Conservation (phyloP, 257 asterid species). For the Mentha longifolia region DNA sequence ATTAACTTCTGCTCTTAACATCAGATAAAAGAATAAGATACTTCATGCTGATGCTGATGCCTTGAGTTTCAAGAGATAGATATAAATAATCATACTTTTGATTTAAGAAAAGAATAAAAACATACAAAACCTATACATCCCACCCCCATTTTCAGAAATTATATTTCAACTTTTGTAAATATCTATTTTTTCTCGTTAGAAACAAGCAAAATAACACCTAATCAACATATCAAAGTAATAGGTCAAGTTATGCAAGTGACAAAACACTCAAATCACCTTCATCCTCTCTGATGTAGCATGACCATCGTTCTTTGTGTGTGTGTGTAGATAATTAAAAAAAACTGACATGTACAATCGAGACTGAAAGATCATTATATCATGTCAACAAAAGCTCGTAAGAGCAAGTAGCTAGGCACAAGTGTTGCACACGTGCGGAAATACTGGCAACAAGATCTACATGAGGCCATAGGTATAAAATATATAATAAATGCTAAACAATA, state of each 20-base stretch:
- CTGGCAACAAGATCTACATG: conserved; percentile 16
- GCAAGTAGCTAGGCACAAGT: conserved; percentile 7
- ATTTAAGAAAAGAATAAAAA: background rate
- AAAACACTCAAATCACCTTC: conserved; percentile 15
- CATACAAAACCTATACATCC: background rate
- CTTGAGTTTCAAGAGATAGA: background rate
- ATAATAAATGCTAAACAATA: background rate
- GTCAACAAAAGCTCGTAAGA: background rate
- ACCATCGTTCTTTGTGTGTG: background rate
- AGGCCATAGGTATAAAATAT: background rate
- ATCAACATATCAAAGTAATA: conserved; percentile 15
- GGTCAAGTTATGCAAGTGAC: background rate
- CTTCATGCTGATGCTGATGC: background rate
- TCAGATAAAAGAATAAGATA: conserved; percentile 21
- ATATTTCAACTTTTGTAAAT: background rate
- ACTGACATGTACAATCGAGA: conserved; percentile 16
- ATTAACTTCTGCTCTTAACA: conserved; percentile 25
- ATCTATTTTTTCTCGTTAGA: background rate
- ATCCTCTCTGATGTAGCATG: conserved; percentile 3
- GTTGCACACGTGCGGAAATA: conserved; percentile 9
- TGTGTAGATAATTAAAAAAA: background rate
- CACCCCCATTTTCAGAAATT: conserved; percentile 14
- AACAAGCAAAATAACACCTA: background rate
- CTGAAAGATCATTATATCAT: background rate
- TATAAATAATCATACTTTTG: background rate